These are phyloP conservation scores for Canariomyces notabilis DNA, from an alignment of 2,329 filamentous ascomycete species.

Conservation along the genomic window DNA sequence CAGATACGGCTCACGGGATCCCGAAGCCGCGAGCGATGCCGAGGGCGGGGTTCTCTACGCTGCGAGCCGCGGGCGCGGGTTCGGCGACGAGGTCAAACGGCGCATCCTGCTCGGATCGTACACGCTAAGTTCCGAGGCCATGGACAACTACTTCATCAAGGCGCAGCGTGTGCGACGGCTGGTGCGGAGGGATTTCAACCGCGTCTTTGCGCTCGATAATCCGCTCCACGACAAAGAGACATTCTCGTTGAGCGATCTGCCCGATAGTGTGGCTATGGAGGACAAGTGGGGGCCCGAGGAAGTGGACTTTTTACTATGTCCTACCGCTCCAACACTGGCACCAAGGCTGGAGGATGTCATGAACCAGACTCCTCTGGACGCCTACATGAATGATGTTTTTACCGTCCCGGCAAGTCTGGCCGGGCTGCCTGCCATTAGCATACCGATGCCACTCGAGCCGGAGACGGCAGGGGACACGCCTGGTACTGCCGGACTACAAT, in stretches of 20 bases:
- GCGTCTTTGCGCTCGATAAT: constrained; percentile 65
- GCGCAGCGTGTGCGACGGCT: constrained; percentile 82
- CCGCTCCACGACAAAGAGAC: constrained; percentile 48
- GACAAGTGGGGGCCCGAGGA: constrained; percentile 54
- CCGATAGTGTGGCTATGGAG: constrained; percentile 45
- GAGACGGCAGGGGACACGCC: constrained; percentile 30
- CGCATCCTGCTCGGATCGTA: constrained; percentile 88
- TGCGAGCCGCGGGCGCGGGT: constrained; percentile 64
- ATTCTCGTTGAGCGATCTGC: constrained; percentile 58
- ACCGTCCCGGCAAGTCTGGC: constrained; percentile 93
- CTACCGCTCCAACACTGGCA: constrained; percentile 66
- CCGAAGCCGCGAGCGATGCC: constrained; percentile 38
- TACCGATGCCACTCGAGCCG: constrained; percentile 54
- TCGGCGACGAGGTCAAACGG: constrained; percentile 80
- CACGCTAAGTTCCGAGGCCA: constrained; percentile 80
- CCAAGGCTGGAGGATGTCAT: constrained; percentile 45
- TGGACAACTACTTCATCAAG: constrained; percentile 95
- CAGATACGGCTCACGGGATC: constrained; percentile 66
- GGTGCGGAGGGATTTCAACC: constrained; percentile 82
- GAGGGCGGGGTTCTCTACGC: constrained; percentile 68
- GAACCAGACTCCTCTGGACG: constrained; percentile 53
- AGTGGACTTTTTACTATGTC: constrained; percentile 83
- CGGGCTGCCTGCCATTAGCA: constrained; percentile 79
- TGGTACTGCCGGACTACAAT: constrained; percentile 58
- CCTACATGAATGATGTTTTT: constrained; percentile 90